Base-by-base conservation (phyloP, 2,329 filamentous ascomycete genomes). In the Aspergillus melleus region DNA sequence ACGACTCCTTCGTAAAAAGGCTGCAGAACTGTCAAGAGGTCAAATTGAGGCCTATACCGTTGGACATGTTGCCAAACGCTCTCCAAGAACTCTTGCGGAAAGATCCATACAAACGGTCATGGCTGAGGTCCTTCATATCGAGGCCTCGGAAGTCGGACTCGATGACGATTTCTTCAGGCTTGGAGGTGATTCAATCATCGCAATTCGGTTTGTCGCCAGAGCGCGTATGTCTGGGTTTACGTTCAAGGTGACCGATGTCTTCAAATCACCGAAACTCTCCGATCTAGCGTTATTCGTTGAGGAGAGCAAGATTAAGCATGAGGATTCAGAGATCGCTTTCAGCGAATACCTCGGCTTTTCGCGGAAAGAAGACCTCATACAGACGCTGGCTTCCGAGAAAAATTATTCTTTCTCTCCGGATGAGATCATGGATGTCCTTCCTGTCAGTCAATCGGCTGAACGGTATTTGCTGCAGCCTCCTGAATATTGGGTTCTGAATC, bases 1-100 rank as follows among this genome's bases (percentile, higher is more conserved):
- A 20, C 65, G 50, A n/a, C 29, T 36, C 5, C 50, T 52, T 26
- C 50, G 50, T 36, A 26, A 24, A n/a, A 20, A 22, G 19, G 46
- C 36, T n/a, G 36, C 36, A n/a, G 14, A 16, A 42, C 36, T 42
- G 5, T 42, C 36, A 6, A 42, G 16, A n/a, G 36, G 16, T 42
- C 16, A 42, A 2, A 42, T 42, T 14, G 36, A 42, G 6, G 14
- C 36, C 4, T 42, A 42, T 42, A n/a, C 36, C 8, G 36, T 16
- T 6, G 6, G 14, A 16, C 14, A 16, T 42, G 36, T 42, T 42
- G 14, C 16, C 14, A 42, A 42, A n/a, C 14, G 36, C 5, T 2
- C 14, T 42, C 36, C 36, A n/a, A 4, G 14, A n/a, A n/a, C 36
- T n/a, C 36, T 14, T 42, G 16, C 36, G 16, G 36, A 42, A n/a